phyloP scores from a whole-genome alignment of 352 stramenopile genomes.

The Lagenidium sp. region DNA sequence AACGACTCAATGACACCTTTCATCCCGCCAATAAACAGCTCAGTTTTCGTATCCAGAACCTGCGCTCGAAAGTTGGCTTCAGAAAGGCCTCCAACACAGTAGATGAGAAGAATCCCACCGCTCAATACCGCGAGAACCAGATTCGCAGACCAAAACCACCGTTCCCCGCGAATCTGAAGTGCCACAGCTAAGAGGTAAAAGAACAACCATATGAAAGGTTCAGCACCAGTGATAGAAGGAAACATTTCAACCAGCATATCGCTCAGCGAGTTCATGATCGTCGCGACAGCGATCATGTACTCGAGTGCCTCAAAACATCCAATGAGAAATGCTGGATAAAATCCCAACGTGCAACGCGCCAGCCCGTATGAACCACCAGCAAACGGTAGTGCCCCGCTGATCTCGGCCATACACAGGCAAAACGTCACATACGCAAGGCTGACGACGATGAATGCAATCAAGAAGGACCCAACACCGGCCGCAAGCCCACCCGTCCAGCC shows the following conservation, averaged over 20 bases:
- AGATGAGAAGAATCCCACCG: constrained; percentile 2
- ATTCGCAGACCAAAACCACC: constrained; percentile 2
- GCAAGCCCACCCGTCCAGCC: constrained; percentile 13
- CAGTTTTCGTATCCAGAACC: neutral
- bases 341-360: constrained; percentile 14
- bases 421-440: constrained; percentile 14
- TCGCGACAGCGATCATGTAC: constrained; percentile 6
- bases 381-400: constrained; percentile 18
- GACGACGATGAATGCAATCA: constrained; percentile 7
- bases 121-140: neutral
- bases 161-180: constrained; percentile 4
- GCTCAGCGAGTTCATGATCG: constrained; percentile 1
- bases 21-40: constrained; percentile 4
- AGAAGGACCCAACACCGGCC: neutral
- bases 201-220: constrained; percentile 6
- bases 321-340: constrained; percentile 14
- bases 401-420: constrained; percentile 12
- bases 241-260: neutral
- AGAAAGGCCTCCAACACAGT: constrained; percentile 7
- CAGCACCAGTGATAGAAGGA: constrained; percentile 4
- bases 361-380: constrained; percentile 15
- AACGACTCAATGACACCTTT: constrained; percentile 3
- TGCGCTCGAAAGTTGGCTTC: constrained; percentile 3
- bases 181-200: constrained; percentile 9
- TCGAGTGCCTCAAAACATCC: constrained; percentile 10